Percentiles rank a stretch among this genome's conserved stretches.
phyloP scores from a whole-genome alignment of 805 yeast species.

The Metschnikowia matae region DNA sequence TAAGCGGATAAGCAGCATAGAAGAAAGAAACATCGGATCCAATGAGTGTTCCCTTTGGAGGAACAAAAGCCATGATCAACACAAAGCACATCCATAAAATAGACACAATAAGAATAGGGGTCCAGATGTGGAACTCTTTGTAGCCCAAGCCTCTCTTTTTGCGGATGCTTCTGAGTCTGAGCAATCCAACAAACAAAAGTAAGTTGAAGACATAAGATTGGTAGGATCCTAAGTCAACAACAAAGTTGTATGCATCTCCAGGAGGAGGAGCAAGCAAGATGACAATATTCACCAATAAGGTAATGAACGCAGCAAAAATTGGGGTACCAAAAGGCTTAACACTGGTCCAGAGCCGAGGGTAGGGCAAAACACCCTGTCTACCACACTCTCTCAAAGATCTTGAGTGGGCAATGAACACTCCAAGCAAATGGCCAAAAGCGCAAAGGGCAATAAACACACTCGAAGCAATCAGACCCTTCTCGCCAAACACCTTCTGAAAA shows the following conservation, averaged over 20 bases:
- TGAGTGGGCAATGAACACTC: conserved; percentile 27
- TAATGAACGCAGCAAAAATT: conserved; percentile 22
- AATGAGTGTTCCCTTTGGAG: conserved; percentile 36
- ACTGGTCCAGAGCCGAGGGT: conserved; percentile 25
- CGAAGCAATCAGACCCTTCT: conserved; percentile 21
- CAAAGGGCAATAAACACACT: conserved; percentile 28
- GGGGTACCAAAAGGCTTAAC: conserved; percentile 33
- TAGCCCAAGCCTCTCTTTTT: conserved; percentile 19
- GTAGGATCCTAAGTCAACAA: conserved; percentile 30
- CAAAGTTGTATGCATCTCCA: conserved; percentile 32
- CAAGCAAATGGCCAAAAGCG: conserved; percentile 29
- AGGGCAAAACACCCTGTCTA: conserved; percentile 32
- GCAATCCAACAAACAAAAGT: conserved; percentile 24
- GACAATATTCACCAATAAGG: conserved; percentile 24
- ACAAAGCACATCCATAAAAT: conserved; percentile 34
- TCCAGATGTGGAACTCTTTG: conserved; percentile 15
- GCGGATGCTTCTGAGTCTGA: conserved; percentile 28
- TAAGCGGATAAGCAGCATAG: conserved; percentile 40
- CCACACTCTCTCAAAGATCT: conserved; percentile 32
- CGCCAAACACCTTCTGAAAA: conserved; percentile 30
- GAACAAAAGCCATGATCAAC: conserved; percentile 41
- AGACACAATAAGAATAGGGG: conserved; percentile 29
- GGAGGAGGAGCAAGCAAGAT: conserved; percentile 32
- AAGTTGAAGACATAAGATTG: conserved; percentile 26
- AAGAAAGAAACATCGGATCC: conserved; percentile 43